These are phyloP conservation scores for Takashimella tepidaria DNA, from an alignment of 1,284 basidiomycete species.

Conservation along the genomic window DNA sequence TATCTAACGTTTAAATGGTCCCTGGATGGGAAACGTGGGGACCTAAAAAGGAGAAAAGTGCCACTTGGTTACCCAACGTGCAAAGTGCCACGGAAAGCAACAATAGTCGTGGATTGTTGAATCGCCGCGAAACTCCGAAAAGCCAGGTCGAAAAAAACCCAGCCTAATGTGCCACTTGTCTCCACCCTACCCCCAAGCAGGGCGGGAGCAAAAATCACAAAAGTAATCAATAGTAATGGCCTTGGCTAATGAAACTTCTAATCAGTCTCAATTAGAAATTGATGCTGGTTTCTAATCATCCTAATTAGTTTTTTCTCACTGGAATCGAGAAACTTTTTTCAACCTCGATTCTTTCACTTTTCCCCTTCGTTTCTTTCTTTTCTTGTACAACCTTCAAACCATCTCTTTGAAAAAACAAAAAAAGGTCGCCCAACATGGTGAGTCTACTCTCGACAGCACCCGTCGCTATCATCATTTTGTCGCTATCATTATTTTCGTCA, in stretches of 20 bases:
- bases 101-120: too few relatives aligned
- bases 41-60: too few relatives aligned
- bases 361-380: not conserved
- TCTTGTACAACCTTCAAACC: conserved; percentile 4
- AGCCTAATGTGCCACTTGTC: not conserved
- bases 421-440: conserved; percentile 39
- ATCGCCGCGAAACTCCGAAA: conserved; percentile 28
- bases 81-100: too few relatives aligned
- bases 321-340: not conserved
- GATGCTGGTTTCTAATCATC: too few relatives aligned
- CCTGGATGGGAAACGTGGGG: too few relatives aligned
- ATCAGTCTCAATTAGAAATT: too few relatives aligned
- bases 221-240: too few relatives aligned
- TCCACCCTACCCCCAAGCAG: not conserved
- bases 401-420: conserved; percentile 23
- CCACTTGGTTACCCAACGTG: too few relatives aligned
- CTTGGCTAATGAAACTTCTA: conserved; percentile 8
- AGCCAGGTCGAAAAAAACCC: not conserved
- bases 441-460: too few relatives aligned
- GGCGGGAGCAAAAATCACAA: not conserved
- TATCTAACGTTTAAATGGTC: too few relatives aligned
- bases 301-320: not conserved
- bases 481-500: too few relatives aligned
- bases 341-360: not conserved
- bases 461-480: too few relatives aligned